Evolutionary conservation across 108 stramenopile species (phyloP).

Genomic region (Skeletonema marinoi): DNA sequence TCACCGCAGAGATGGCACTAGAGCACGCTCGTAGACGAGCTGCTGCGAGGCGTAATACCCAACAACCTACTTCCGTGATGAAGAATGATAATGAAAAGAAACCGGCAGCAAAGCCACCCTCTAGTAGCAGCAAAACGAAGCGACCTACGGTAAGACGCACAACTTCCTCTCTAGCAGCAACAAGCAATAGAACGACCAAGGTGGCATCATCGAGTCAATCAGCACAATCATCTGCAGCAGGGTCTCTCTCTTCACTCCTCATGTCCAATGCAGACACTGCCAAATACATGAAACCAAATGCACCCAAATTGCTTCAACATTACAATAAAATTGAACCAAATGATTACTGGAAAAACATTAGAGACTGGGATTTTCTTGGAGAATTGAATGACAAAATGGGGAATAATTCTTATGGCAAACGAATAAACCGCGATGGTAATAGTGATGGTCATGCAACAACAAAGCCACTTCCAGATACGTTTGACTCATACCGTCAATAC

Average conservation of each 20-base stretch:
- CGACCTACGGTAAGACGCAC: constrained; percentile 21
- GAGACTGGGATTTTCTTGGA: constrained; percentile 79
- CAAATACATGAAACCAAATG: constrained; percentile 36
- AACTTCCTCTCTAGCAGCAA: not conserved
- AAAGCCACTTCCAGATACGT: constrained; percentile 70
- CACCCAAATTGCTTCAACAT: constrained; percentile 40
- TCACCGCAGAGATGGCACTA: constrained; percentile 1
- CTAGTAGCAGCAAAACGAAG: constrained; percentile 1
- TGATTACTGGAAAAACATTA: constrained; percentile 79
- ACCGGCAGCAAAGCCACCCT: not conserved
- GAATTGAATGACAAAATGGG: constrained; percentile 48
- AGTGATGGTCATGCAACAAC: not conserved
- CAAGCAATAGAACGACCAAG: not conserved
- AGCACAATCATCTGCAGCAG: not conserved
- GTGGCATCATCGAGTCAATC: not conserved
- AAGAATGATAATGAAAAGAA: constrained; percentile 1
- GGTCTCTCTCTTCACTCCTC: constrained; percentile 36
- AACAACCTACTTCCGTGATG: not conserved
- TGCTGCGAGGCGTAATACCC: not conserved
- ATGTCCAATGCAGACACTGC: constrained; percentile 38
- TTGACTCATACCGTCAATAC: constrained; percentile 75
- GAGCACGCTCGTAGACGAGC: not conserved
- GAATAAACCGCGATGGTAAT: not conserved
- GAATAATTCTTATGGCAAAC: constrained; percentile 11
- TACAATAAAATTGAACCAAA: constrained; percentile 39